Percentiles rank a stretch among this genome's conserved stretches.
Conservation (phyloP, 1,284 basidiomycete species). For the Phellopilus nigrolimitatus region DNA sequence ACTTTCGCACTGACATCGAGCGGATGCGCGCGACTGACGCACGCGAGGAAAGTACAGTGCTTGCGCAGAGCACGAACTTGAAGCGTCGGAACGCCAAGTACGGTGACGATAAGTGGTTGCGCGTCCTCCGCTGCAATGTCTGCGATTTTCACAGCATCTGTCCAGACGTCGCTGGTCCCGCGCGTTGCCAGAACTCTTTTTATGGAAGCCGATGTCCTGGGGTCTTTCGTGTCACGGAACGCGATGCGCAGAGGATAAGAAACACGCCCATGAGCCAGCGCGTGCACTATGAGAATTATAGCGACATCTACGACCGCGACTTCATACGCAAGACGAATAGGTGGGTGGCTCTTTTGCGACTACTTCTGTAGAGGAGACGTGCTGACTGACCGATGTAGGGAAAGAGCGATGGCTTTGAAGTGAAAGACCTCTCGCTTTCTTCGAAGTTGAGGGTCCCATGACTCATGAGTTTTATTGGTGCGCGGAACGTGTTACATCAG, state of each 20-base stretch:
- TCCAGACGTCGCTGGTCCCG: neutral
- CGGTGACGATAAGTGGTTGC: constrained; percentile 2
- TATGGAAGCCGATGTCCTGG: constrained; percentile 1
- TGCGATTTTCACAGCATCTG: constrained; percentile 8
- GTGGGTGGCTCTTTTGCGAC: too few relatives aligned
- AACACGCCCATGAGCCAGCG: constrained; percentile 2
- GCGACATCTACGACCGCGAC: constrained; percentile 11
- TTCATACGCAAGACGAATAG: neutral
- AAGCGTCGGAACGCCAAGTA: constrained; percentile 2
- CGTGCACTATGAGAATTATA: neutral
- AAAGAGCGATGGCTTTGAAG: too few relatives aligned
- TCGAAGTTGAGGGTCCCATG: too few relatives aligned
- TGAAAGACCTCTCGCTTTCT: too few relatives aligned
- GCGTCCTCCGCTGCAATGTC: constrained; percentile 1
- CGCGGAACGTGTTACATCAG: too few relatives aligned
- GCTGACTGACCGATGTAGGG: too few relatives aligned
- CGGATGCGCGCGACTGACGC: neutral
- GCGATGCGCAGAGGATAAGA: neutral
- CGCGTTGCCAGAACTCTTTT: neutral
- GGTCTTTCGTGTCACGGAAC: neutral
- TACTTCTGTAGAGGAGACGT: too few relatives aligned
- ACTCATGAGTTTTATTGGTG: too few relatives aligned
- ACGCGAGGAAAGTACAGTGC: neutral
- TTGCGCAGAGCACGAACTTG: neutral
- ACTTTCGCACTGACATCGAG: neutral